Conservation (phyloP, 208 protist species). For the Crithidia sp. region DNA sequence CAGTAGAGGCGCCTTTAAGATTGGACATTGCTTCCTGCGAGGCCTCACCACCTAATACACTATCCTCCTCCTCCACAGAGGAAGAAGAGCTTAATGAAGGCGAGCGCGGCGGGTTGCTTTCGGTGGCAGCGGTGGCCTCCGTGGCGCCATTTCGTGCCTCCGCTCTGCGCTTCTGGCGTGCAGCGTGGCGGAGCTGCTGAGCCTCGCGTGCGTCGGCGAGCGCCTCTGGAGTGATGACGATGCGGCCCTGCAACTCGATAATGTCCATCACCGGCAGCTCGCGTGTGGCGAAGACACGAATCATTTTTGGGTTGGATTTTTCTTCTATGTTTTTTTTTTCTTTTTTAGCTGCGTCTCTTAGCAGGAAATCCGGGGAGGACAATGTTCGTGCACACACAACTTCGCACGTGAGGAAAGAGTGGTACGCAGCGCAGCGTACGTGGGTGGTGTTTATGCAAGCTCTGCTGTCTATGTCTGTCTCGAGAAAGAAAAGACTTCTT, state of each 20-base stretch:
- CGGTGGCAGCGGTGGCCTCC: not conserved
- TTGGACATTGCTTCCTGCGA: no score
- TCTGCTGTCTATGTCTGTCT: no score
- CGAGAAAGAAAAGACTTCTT: no score
- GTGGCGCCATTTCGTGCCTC: not conserved
- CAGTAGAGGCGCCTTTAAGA: no score
- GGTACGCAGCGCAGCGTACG: no score
- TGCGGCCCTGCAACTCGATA: slow-evolving; percentile 72
- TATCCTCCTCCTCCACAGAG: slow-evolving; percentile 5
- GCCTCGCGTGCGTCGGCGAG: slow-evolving; percentile 20
- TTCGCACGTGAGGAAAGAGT: no score
- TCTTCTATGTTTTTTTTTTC: slow-evolving; percentile 9
- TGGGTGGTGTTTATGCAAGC: no score
- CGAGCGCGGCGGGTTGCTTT: not conserved
- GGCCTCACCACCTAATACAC: no score
- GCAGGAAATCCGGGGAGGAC: not conserved
- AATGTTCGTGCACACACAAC: no score
- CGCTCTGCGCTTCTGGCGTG: not conserved
- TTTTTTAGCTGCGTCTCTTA: not conserved
- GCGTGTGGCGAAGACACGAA: slow-evolving; percentile 51
- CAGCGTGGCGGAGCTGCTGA: slow-evolving; percentile 5
- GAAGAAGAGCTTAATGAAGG: not conserved
- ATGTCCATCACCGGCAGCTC: slow-evolving; percentile 66
- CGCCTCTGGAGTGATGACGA: slow-evolving; percentile 51
- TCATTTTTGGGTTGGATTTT: slow-evolving; percentile 32